Evolutionary conservation across 805 yeast species (phyloP).

Genomic region (Candida silvicultrix): DNA sequence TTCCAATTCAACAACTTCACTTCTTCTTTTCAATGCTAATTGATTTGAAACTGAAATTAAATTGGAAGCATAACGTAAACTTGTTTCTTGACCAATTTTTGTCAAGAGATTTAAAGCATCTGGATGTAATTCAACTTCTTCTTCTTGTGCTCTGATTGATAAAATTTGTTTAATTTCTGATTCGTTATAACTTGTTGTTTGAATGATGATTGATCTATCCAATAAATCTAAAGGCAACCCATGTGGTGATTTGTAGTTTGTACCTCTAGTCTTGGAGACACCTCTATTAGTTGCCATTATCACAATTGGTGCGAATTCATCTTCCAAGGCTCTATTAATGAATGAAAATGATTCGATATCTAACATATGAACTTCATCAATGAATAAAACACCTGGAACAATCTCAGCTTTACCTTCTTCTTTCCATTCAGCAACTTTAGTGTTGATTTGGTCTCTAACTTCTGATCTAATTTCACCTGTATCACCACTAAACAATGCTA

Average conservation of each 20-base stretch:
- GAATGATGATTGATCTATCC: slow-evolving; percentile 89
- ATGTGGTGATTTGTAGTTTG: slow-evolving; percentile 90
- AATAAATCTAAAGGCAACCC: slow-evolving; percentile 95
- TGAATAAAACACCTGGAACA: slow-evolving; percentile 94
- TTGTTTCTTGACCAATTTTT: slow-evolving; percentile 83
- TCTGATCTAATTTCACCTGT: slow-evolving; percentile 97
- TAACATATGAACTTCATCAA: slow-evolving; percentile 97
- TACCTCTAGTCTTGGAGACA: slow-evolving; percentile 87
- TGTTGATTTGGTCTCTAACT: slow-evolving; percentile 92
- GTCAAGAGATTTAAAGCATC: slow-evolving; percentile 88
- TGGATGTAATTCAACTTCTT: slow-evolving; percentile 75
- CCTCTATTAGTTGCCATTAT: slow-evolving; percentile 99
- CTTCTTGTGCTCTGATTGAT: slow-evolving; percentile 87
- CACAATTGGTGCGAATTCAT: slow-evolving; percentile 93
- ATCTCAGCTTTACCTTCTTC: slow-evolving; percentile 99
- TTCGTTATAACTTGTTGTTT: slow-evolving; percentile 69
- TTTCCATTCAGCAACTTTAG: slow-evolving; percentile 96
- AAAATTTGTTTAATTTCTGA: slow-evolving; percentile 86
- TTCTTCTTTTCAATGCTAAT: slow-evolving; percentile 76
- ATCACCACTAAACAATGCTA: slow-evolving; percentile 92
- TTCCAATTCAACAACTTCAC: slow-evolving; percentile 58
- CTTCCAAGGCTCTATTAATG: slow-evolving; percentile 93
- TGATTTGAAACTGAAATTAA: slow-evolving; percentile 86
- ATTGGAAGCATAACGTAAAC: slow-evolving; percentile 89
- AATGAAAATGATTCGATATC: slow-evolving; percentile 96